A percentile compares a stretch with the other conserved stretches of the same genome.
Evolutionary conservation across 768 basidiomycete genomes (phyloP).

Genomic region (Phaffia tasmanica): DNA sequence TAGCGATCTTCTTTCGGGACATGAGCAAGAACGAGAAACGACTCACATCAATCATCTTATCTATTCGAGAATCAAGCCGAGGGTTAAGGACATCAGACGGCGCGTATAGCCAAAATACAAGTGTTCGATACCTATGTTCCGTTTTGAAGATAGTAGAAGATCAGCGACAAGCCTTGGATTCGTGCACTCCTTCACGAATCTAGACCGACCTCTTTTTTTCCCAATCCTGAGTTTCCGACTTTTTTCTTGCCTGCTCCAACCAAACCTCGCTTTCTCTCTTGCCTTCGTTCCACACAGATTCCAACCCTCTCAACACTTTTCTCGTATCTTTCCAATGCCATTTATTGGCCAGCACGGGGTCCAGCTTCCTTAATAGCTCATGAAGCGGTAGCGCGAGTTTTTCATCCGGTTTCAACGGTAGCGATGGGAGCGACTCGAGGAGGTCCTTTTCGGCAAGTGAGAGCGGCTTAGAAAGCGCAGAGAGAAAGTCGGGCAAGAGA

Average conservation of each 20-base stretch:
- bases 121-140: slow-evolving; percentile 57
- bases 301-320: slow-evolving; percentile 70
- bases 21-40: not conserved
- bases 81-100: slow-evolving; percentile 51
- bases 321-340: slow-evolving; percentile 97
- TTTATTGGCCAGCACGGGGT: slow-evolving; percentile 58
- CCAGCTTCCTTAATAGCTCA: slow-evolving; percentile 54
- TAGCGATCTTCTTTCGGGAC: slow-evolving; percentile 11
- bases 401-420: slow-evolving; percentile 36
- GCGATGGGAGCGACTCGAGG: slow-evolving; percentile 27
- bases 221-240: slow-evolving; percentile 12
- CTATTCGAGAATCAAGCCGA: slow-evolving; percentile 68
- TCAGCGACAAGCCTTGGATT: slow-evolving; percentile 5
- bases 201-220: slow-evolving; percentile 28
- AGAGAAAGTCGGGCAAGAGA: slow-evolving; percentile 17
- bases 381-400: slow-evolving; percentile 55
- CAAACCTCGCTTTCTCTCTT: slow-evolving; percentile 58
- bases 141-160: not conserved
- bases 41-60: slow-evolving; percentile 74
- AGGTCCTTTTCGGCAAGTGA: slow-evolving; percentile 23
- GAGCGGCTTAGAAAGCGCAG: slow-evolving; percentile 26
- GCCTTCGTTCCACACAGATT: slow-evolving; percentile 62
- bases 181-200: slow-evolving; percentile 15
- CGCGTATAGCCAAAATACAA: slow-evolving; percentile 86
- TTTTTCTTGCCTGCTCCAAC: slow-evolving; percentile 47